Percentiles rank a stretch among this genome's conserved stretches.
These are phyloP conservation scores for Salicornia ramosissima DNA, from an alignment of 148 eudicot genomes.

Conservation along the genomic window DNA sequence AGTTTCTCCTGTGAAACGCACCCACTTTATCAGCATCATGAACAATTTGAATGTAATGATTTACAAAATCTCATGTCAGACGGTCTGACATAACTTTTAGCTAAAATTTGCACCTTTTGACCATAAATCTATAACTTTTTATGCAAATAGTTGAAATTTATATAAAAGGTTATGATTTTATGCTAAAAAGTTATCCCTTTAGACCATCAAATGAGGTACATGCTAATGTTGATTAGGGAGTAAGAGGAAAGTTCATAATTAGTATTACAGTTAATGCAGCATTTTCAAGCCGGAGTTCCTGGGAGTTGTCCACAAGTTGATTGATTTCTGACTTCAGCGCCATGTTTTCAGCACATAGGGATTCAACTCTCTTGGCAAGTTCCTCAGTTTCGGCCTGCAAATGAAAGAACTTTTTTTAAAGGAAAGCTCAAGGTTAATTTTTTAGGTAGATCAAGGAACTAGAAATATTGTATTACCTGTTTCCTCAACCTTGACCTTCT, in stretches of 20 bases:
- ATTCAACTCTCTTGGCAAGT: constrained; percentile 64
- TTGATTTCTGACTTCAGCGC: constrained; percentile 67
- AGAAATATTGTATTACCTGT: constrained; percentile 49
- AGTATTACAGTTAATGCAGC: constrained; percentile 48
- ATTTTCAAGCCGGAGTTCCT: constrained; percentile 67
- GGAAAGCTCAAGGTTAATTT: constrained; percentile 2
- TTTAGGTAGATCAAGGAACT: not conserved
- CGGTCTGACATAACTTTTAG: too few species aligned
- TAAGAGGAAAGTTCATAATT: not conserved
- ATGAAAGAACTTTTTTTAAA: not conserved
- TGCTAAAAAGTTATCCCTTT: too few species aligned
- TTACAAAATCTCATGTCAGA: too few species aligned
- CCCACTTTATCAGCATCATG: constrained; percentile 11
- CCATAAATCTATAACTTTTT: too few species aligned
- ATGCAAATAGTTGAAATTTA: too few species aligned
- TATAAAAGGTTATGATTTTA: too few species aligned
- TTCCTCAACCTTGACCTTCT: constrained; percentile 92
- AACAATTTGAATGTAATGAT: too few species aligned
- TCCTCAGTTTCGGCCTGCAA: constrained; percentile 91
- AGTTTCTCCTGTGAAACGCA: constrained; percentile 57
- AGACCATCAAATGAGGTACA: too few species aligned
- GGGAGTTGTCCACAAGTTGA: constrained; percentile 53
- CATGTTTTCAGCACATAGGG: constrained; percentile 62
- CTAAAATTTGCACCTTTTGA: too few species aligned
- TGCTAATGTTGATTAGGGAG: not conserved